Evolutionary conservation across 768 basidiomycete species (phyloP).

Genomic region (Suillus cothurnatus): DNA sequence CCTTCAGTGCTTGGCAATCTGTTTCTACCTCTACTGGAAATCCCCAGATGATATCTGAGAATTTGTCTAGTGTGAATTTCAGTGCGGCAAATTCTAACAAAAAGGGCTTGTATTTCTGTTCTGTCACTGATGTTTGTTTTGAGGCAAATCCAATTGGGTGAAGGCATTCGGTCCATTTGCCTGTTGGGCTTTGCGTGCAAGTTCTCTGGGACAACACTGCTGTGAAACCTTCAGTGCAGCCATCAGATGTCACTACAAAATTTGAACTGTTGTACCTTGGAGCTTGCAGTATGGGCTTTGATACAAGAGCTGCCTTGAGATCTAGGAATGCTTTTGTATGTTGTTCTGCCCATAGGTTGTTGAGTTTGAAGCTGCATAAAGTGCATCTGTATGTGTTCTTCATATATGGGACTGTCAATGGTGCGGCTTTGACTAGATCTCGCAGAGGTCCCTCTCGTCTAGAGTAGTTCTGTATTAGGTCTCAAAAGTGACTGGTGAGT

Average conservation of each 20-base stretch:
- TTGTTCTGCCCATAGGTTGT: too few species aligned
- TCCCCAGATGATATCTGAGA: too few species aligned
- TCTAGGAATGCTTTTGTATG: neutral
- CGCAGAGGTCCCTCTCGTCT: slow-evolving; percentile 32
- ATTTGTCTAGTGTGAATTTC: too few species aligned
- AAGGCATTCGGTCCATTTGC: neutral
- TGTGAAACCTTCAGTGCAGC: slow-evolving; percentile 22
- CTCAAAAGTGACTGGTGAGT: neutral
- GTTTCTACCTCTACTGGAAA: too few species aligned
- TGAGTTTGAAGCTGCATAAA: slow-evolving; percentile 23
- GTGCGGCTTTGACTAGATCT: slow-evolving; percentile 26
- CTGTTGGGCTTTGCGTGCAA: neutral
- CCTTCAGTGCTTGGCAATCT: too few species aligned
- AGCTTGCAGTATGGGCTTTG: slow-evolving; percentile 17
- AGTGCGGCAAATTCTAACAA: too few species aligned
- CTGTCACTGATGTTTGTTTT: too few species aligned
- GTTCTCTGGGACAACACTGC: slow-evolving; percentile 19
- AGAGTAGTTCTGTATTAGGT: slow-evolving; percentile 38
- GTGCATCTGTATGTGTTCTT: slow-evolving; percentile 29
- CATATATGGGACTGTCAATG: slow-evolving; percentile 19
- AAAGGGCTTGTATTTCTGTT: too few species aligned
- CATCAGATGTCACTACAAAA: slow-evolving; percentile 25
- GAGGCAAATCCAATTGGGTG: too few species aligned
- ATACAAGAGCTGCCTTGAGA: neutral
- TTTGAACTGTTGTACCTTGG: slow-evolving; percentile 18